Evolutionary conservation across 495 filamentous ascomycete genomes (phyloP), one percentile per base, ranked within the genome.

Genomic region (Xylaria scruposa): DNA sequence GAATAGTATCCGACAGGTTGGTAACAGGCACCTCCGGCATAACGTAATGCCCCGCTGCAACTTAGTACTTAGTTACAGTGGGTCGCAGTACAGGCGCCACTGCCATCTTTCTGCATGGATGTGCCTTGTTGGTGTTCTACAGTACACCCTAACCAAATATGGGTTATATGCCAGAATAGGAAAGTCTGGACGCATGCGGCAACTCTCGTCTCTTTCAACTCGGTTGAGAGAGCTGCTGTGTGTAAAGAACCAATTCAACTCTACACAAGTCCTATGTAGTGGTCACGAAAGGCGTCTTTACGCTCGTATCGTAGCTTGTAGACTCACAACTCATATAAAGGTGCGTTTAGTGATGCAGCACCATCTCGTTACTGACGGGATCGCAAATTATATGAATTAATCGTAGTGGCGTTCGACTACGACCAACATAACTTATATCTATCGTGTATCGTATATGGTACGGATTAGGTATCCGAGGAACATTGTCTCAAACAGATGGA

Each of bases 71-170:
- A 31, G 29, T 31, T 44, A 17, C 12, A 58, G 24, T 58, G 29
- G 54, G 54, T 59, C 26, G 7, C 4, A 3, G 2, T 7, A 19
- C 15, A 9, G 9, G 8, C 13, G 29, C 10, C 4, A 21, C 31
- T 60, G 58, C 53, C 53, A 29, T 56, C 51, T 26, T 56, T n/a
- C n/a, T n/a, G n/a, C 51, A 56, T 56, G 53, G 53, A 56, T 56
- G 53, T 56, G 12, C 53, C 51, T 15, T 21, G 21, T 36, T 31
- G 0, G 3, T 29, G 19, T 31, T 29, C 10, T n/a, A 21, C 26
- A 17, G 31, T 13, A 9, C 31, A 38, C 2, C 38, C 58, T 60
- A 60, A 60, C 58, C 33, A 21, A 38, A 38, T 60, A 17, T 60
- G 26, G 58, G 0, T 29, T 60, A 38, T 4, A 21, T 60, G 7